phyloP scores from a whole-genome alignment of 768 basidiomycete genomes.

The Paxillus ammoniavirescens region DNA sequence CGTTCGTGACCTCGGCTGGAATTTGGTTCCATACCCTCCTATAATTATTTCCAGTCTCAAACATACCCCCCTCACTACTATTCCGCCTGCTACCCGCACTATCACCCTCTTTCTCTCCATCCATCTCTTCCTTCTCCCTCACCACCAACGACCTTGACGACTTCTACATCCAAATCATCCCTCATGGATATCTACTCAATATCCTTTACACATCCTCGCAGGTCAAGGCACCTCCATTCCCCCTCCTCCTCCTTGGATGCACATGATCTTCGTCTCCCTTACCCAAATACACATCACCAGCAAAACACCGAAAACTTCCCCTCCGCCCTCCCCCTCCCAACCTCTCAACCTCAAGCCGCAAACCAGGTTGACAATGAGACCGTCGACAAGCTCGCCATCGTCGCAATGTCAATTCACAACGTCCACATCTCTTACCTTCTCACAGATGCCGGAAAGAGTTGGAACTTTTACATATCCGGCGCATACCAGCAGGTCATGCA shows the following conservation, averaged over 20 bases:
- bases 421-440: constrained; percentile 81
- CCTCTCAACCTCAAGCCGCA: constrained; percentile 27
- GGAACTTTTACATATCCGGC: constrained; percentile 91
- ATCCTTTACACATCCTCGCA: constrained; percentile 89
- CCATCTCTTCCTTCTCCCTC: not conserved
- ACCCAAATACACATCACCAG: constrained; percentile 34
- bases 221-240: constrained; percentile 62
- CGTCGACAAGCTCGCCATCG: constrained; percentile 75
- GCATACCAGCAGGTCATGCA: constrained; percentile 91
- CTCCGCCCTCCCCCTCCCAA: constrained; percentile 41
- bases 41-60: constrained; percentile 18
- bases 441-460: constrained; percentile 63
- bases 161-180: constrained; percentile 3
- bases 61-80: constrained; percentile 17
- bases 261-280: constrained; percentile 46
- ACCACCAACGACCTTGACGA: not conserved
- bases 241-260: constrained; percentile 65
- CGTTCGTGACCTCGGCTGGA: not conserved
- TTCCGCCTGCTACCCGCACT: constrained; percentile 3
- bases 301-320: constrained; percentile 27
- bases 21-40: constrained; percentile 23
- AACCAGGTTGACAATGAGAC: constrained; percentile 62
- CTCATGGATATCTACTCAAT: constrained; percentile 93
- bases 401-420: constrained; percentile 77
- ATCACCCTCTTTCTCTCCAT: constrained; percentile 5